A percentile compares a stretch with the other conserved stretches of the same genome.
phyloP scores from a whole-genome alignment of 305 asterid genomes.

The Solanum chacoense region DNA sequence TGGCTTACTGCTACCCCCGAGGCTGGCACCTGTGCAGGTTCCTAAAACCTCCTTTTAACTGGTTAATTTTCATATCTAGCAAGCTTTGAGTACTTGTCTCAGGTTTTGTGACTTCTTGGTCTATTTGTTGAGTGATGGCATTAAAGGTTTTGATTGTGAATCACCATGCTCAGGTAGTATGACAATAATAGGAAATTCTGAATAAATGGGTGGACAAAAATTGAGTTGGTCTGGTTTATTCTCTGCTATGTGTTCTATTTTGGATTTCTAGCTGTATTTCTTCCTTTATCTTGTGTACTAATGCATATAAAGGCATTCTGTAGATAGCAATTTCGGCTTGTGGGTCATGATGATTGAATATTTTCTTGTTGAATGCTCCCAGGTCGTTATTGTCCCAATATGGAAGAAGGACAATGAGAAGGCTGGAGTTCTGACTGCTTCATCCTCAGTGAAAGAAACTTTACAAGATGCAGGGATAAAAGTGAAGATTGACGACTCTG shows the following conservation, averaged over 20 bases:
- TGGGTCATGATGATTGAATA: not conserved
- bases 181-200: not conserved
- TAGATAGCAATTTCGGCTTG: not conserved
- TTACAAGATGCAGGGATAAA: conserved; percentile 69
- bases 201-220: not conserved
- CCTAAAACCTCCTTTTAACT: conserved; percentile 6
- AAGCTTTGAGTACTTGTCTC: not conserved
- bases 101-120: not conserved
- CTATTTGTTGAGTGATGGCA: not conserved
- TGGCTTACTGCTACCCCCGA: conserved; percentile 92
- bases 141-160: not conserved
- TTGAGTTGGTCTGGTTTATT: not conserved
- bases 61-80: not conserved
- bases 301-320: not conserved
- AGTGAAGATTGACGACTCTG: conserved; percentile 79
- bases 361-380: conserved; percentile 14
- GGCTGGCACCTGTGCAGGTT: conserved; percentile 91
- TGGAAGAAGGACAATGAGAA: conserved; percentile 78
- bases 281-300: not conserved
- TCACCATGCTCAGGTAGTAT: not conserved
- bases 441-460: conserved; percentile 54
- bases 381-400: conserved; percentile 89
- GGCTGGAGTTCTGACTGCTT: conserved; percentile 55
- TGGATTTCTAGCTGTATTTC: not conserved
- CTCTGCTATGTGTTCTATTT: not conserved